These are phyloP conservation scores for Polymyxa betae DNA, from an alignment of 208 protist genomes.

Conservation along the genomic window DNA sequence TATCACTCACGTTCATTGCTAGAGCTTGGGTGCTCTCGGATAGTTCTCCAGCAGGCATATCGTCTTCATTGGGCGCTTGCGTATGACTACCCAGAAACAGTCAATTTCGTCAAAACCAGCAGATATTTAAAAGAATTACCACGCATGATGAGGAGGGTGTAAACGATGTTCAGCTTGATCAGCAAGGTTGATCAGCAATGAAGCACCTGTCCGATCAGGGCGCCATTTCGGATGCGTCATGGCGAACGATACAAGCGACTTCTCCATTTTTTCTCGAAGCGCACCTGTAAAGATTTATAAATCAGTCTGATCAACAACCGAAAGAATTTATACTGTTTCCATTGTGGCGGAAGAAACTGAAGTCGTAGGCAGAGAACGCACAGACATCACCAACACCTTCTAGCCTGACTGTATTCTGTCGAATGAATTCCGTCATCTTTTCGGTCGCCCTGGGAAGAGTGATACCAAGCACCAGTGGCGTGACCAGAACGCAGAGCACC, in stretches of 20 bases:
- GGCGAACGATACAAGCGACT: slow-evolving; percentile 20
- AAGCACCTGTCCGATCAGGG: neutral
- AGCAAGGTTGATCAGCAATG: neutral
- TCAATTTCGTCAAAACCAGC: too few species aligned
- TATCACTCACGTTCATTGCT: neutral
- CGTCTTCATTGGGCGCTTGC: neutral
- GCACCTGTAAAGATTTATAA: neutral
- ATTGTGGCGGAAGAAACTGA: neutral
- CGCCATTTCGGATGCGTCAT: slow-evolving; percentile 38
- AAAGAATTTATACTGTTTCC: neutral
- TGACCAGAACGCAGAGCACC: slow-evolving; percentile 13
- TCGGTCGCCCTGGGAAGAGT: neutral
- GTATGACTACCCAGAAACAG: too few species aligned
- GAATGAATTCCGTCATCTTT: neutral
- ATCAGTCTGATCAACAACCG: neutral
- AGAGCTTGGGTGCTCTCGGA: neutral
- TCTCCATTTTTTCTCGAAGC: neutral
- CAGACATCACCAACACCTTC: slow-evolving; percentile 8
- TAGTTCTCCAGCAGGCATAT: neutral
- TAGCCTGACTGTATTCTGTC: slow-evolving; percentile 8
- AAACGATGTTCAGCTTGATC: neutral
- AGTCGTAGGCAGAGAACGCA: slow-evolving; percentile 9
- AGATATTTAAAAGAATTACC: too few species aligned
- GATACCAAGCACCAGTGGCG: slow-evolving; percentile 1
- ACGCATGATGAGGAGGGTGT: too few species aligned